These are phyloP conservation scores for Euphrasia confusa DNA, from an alignment of 257 asterid species.

Conservation along the genomic window DNA sequence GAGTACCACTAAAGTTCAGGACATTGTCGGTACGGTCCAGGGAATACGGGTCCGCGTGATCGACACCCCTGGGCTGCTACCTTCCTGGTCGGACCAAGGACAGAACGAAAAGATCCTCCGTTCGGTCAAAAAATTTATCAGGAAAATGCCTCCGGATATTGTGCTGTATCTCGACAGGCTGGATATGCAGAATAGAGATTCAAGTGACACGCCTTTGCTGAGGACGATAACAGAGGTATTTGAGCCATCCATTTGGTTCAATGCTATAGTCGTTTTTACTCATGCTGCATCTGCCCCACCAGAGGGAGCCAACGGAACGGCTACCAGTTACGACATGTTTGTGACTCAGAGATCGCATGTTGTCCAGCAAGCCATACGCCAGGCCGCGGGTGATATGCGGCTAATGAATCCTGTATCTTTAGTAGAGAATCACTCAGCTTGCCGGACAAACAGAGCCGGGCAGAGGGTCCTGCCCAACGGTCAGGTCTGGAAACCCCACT, in stretches of 20 bases:
- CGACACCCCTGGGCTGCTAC: slow-evolving; percentile 95
- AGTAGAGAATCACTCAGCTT: slow-evolving; percentile 94
- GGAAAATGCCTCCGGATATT: slow-evolving; percentile 88
- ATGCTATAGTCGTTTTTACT: slow-evolving; percentile 91
- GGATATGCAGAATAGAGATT: slow-evolving; percentile 89
- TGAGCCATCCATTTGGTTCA: slow-evolving; percentile 95
- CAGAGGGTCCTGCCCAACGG: slow-evolving; percentile 98
- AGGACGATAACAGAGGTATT: slow-evolving; percentile 76
- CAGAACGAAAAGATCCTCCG: slow-evolving; percentile 80
- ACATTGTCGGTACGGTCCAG: slow-evolving; percentile 92
- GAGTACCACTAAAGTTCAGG: slow-evolving; percentile 92
- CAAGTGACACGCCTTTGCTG: slow-evolving; percentile 79
- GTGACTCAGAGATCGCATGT: slow-evolving; percentile 93
- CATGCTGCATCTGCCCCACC: slow-evolving; percentile 99
- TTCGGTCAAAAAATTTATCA: slow-evolving; percentile 71
- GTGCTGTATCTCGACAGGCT: slow-evolving; percentile 90
- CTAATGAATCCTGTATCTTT: slow-evolving; percentile 94
- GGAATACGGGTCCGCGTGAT: slow-evolving; percentile 90
- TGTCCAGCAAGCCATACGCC: slow-evolving; percentile 94
- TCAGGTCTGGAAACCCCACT: slow-evolving; percentile 96
- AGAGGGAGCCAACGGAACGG: slow-evolving; percentile 87
- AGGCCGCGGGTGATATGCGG: slow-evolving; percentile 95
- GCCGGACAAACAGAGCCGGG: slow-evolving; percentile 95
- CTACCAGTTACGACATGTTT: slow-evolving; percentile 89
- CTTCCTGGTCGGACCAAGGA: slow-evolving; percentile 93